phyloP scores from a whole-genome alignment of 495 filamentous ascomycete genomes.

The Tuber brumale region DNA sequence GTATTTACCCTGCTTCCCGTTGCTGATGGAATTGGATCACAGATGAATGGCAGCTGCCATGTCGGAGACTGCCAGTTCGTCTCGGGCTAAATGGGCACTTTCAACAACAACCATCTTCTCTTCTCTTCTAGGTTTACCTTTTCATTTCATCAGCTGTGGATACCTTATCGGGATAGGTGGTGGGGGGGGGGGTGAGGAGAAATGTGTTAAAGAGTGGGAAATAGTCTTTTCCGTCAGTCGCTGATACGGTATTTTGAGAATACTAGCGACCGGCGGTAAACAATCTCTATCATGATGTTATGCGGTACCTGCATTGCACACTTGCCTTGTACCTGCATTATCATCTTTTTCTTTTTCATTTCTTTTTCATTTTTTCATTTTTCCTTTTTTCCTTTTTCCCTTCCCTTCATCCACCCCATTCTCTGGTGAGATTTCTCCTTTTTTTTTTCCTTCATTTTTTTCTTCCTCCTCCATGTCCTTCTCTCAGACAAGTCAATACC shows the following conservation, averaged over 20 bases:
- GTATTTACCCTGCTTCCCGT: neutral
- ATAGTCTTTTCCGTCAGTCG: neutral
- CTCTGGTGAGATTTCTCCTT: neutral
- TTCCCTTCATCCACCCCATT: neutral
- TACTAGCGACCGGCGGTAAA: neutral
- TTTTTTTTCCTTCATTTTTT: neutral
- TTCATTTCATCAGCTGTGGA: neutral
- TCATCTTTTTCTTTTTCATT: neutral
- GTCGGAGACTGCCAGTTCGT: neutral
- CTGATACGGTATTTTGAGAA: neutral
- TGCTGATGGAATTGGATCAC: neutral
- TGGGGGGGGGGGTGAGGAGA: neutral
- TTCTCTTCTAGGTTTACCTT: neutral
- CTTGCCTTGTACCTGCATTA: neutral
- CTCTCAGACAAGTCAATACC: neutral
- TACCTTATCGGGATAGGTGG: neutral
- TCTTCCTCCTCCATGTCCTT: neutral
- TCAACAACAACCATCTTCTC: neutral
- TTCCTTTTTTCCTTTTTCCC: neutral
- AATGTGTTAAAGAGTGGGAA: neutral
- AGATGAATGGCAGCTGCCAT: neutral
- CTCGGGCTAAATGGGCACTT: neutral
- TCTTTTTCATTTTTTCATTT: neutral
- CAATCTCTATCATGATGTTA: neutral
- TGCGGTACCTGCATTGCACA: neutral